Evolutionary conservation across 305 asterid species (phyloP).

Genomic region (Rubia occidens): DNA sequence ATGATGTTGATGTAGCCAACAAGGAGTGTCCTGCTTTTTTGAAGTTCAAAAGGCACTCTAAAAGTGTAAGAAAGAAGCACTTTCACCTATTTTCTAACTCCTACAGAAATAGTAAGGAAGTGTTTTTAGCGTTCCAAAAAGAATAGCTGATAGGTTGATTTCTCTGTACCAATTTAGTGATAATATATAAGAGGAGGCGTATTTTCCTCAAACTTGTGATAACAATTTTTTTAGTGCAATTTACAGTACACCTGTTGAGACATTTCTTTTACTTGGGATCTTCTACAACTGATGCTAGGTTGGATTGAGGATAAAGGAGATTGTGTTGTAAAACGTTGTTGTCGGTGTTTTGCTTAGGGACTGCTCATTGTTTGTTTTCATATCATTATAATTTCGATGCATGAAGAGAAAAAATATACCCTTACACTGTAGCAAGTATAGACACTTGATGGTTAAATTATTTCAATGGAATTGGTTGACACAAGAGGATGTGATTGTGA

Average conservation of each 20-base stretch:
- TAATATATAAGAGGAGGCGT: background rate
- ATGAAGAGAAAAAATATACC: too few relatives aligned
- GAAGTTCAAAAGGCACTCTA: slow-evolving; percentile 75
- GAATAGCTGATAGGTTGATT: background rate
- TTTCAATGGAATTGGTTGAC: too few relatives aligned
- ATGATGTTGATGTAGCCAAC: slow-evolving; percentile 15
- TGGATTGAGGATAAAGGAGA: too few relatives aligned
- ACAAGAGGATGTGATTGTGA: too few relatives aligned
- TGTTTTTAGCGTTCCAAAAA: background rate
- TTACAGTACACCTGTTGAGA: background rate
- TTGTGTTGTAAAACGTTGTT: too few relatives aligned
- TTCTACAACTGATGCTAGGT: too few relatives aligned
- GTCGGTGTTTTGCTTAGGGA: too few relatives aligned
- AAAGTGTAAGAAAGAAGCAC: slow-evolving; percentile 14
- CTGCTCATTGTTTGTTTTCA: too few relatives aligned
- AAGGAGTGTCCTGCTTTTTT: slow-evolving; percentile 12
- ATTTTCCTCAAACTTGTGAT: background rate
- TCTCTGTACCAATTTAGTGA: background rate
- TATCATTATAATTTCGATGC: too few relatives aligned
- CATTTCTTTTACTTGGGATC: too few relatives aligned
- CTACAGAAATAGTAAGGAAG: background rate
- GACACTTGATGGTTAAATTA: too few relatives aligned
- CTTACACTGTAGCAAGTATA: too few relatives aligned
- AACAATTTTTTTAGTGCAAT: background rate
- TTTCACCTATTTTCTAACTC: background rate